A percentile compares a stretch with the other conserved stretches of the same genome.
phyloP scores from a whole-genome alignment of 805 yeast species.

The Priceomyces castillae region DNA sequence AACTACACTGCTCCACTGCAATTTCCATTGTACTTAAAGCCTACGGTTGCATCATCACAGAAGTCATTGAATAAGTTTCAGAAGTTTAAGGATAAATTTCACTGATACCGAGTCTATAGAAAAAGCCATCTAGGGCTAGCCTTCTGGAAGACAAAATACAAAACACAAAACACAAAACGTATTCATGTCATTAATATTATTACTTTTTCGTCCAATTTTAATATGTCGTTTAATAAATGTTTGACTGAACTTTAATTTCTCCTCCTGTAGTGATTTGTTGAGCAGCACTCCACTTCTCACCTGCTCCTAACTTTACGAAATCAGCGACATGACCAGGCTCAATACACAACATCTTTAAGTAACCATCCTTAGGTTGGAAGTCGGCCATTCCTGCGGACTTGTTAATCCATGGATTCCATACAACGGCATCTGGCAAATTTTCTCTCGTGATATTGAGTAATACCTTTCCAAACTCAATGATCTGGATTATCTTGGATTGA shows the following conservation, averaged over 20 bases:
- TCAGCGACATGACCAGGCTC: slow-evolving; percentile 89
- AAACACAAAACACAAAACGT: too few relatives aligned
- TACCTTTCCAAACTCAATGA: slow-evolving; percentile 70
- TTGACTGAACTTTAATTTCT: slow-evolving; percentile 58
- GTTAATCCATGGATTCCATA: slow-evolving; percentile 97
- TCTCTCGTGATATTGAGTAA: slow-evolving; percentile 63
- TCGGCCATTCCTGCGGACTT: slow-evolving; percentile 84
- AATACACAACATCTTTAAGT: slow-evolving; percentile 83
- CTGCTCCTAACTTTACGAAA: slow-evolving; percentile 63
- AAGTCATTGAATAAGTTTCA: slow-evolving; percentile 36
- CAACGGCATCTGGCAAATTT: slow-evolving; percentile 71
- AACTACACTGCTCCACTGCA: slow-evolving; percentile 27
- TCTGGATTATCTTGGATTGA: slow-evolving; percentile 55
- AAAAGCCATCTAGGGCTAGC: neutral
- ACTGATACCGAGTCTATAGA: slow-evolving; percentile 8
- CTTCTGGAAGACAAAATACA: too few relatives aligned
- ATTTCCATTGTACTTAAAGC: slow-evolving; percentile 31
- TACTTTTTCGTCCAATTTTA: too few relatives aligned
- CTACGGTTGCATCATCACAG: slow-evolving; percentile 41
- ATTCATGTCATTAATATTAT: too few relatives aligned
- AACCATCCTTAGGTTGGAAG: slow-evolving; percentile 84
- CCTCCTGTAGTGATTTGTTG: slow-evolving; percentile 61
- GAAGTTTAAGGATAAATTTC: slow-evolving; percentile 31
- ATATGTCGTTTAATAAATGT: slow-evolving; percentile 28
- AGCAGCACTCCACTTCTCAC: slow-evolving; percentile 70